Conservation (phyloP, 2,329 filamentous ascomycete species). For the Venturiaceae sp. region DNA sequence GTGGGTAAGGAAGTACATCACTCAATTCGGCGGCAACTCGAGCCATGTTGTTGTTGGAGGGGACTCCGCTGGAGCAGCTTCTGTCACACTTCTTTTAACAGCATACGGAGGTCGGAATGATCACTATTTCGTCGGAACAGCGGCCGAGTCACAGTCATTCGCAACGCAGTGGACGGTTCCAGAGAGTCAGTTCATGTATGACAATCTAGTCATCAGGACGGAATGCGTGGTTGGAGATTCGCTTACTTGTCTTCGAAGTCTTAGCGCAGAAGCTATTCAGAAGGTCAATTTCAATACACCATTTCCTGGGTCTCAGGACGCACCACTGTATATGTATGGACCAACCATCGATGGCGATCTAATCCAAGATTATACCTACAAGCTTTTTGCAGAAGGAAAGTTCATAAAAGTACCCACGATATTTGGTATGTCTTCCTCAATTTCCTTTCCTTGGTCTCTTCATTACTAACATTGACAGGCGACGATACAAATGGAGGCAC, state of each 20-base stretch:
- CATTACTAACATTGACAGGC: neutral
- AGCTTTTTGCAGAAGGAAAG: conserved; percentile 45
- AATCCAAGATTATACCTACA: conserved; percentile 40
- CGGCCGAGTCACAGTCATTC: conserved; percentile 37
- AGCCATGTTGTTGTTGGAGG: conserved; percentile 17
- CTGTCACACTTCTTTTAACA: conserved; percentile 35
- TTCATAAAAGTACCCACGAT: conserved; percentile 57
- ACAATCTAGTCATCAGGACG: conserved; percentile 48
- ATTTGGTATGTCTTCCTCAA: conserved; percentile 44
- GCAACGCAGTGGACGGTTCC: conserved; percentile 38
- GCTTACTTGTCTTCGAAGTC: conserved; percentile 42
- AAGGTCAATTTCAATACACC: conserved; percentile 37
- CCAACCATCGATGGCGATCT: conserved; percentile 48
- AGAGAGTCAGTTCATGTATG: conserved; percentile 49
- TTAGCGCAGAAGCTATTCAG: conserved; percentile 51
- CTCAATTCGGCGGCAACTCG: conserved; percentile 14
- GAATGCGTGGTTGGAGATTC: conserved; percentile 39
- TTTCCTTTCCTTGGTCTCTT: conserved; percentile 33
- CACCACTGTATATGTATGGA: conserved; percentile 41
- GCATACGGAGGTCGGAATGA: conserved; percentile 39
- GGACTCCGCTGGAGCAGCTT: conserved; percentile 22
- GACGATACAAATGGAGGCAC: conserved; percentile 56
- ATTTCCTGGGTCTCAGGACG: conserved; percentile 27
- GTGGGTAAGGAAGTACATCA: conserved; percentile 15
- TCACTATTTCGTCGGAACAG: conserved; percentile 29